A percentile compares a stretch with the other conserved stretches of the same genome.
These are phyloP conservation scores for Claviceps sp. DNA, from an alignment of 2,329 filamentous ascomycete species.

Conservation along the genomic window DNA sequence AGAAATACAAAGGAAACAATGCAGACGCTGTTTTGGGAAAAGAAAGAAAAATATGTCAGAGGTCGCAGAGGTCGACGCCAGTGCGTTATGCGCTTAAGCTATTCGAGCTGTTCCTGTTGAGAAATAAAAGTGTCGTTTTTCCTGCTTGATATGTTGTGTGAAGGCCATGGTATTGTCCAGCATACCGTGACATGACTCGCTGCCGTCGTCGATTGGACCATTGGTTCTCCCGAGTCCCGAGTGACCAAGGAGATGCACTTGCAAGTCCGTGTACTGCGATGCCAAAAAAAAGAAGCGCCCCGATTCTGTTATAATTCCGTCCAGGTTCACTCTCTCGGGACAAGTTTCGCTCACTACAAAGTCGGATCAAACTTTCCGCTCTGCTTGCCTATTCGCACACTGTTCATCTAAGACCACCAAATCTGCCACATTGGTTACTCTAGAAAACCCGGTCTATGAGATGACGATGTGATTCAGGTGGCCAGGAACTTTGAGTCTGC, in stretches of 20 bases:
- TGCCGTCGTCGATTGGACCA: neutral
- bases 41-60: neutral
- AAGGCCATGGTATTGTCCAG: neutral
- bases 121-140: neutral
- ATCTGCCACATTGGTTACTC: neutral
- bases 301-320: no score
- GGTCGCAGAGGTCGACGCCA: neutral
- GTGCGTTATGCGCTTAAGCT: neutral
- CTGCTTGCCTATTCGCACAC: neutral
- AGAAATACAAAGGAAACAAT: neutral
- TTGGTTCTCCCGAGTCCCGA: no score
- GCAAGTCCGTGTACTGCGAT: no score
- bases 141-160: neutral
- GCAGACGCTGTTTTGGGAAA: neutral
- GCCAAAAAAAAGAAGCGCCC: no score
- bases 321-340: no score
- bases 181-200: neutral
- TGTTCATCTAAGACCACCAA: neutral
- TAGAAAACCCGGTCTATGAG: slow-evolving; percentile 29
- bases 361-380: neutral
- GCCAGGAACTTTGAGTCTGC: slow-evolving; percentile 57
- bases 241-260: no score
- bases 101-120: neutral
- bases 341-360: neutral
- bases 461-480: slow-evolving; percentile 72